phyloP scores from a whole-genome alignment of 192 early-diverging fungal species.

The Gryganskiella cystojenkinii region DNA sequence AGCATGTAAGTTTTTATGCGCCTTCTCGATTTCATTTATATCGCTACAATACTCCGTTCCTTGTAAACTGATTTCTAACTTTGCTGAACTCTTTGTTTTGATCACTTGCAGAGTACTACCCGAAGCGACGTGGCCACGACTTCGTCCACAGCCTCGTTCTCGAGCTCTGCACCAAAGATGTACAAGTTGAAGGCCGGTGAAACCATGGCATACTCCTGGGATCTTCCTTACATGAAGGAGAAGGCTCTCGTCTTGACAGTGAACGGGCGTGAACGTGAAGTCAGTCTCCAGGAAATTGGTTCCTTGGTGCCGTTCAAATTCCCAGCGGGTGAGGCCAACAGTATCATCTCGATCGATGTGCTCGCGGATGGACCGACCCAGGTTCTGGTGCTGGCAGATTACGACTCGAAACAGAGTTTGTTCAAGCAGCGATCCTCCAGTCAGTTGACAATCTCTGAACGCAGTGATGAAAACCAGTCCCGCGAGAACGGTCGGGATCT shows the following conservation, averaged over 20 bases:
- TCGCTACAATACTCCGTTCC: too few relatives aligned
- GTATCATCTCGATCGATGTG: conserved; percentile 78
- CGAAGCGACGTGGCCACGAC: conserved; percentile 20
- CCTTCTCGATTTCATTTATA: too few relatives aligned
- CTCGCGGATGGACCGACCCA: conserved; percentile 75
- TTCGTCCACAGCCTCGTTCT: conserved; percentile 33
- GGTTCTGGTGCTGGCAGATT: conserved; percentile 75
- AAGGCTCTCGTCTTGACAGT: conserved; percentile 83
- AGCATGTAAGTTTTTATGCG: conserved; percentile 63
- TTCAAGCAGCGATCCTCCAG: conserved; percentile 60
- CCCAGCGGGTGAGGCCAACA: conserved; percentile 59
- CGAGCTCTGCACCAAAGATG: conserved; percentile 50
- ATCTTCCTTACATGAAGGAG: conserved; percentile 77
- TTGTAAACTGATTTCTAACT: too few relatives aligned
- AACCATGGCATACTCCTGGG: conserved; percentile 89
- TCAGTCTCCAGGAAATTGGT: conserved; percentile 93
- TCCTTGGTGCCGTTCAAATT: conserved; percentile 87
- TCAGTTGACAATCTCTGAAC: conserved; percentile 22
- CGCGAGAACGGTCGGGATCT: conserved; percentile 17
- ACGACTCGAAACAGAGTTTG: conserved; percentile 70
- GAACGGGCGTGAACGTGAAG: conserved; percentile 77
- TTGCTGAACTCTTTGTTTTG: conserved; percentile 1
- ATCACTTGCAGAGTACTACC: conserved; percentile 9
- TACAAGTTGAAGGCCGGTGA: conserved; percentile 65
- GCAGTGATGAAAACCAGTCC: conserved; percentile 29